phyloP scores from a whole-genome alignment of 352 stramenopile genomes.

The Phytophthora chlamydospora region DNA sequence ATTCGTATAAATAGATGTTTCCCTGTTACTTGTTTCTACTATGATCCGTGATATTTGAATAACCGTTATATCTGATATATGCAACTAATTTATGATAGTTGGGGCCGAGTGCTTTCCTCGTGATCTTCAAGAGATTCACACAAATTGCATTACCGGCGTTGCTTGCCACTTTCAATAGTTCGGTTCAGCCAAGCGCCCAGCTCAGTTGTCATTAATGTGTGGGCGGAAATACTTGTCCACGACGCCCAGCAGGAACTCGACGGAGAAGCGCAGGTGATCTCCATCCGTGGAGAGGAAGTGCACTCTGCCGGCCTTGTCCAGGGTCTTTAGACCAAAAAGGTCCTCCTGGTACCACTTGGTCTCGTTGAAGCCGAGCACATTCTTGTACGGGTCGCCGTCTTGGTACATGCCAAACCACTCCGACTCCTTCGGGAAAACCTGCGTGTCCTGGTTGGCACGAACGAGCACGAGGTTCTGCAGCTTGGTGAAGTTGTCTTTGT shows the following conservation, averaged over 20 bases:
- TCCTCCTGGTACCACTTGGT: constrained; percentile 93
- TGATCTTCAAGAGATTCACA: not conserved
- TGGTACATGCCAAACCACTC: constrained; percentile 89
- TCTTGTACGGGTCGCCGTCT: constrained; percentile 71
- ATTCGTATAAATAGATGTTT: no score
- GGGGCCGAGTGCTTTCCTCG: no score
- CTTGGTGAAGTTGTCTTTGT: constrained; percentile 89
- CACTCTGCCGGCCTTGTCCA: constrained; percentile 88
- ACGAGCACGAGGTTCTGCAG: constrained; percentile 91
- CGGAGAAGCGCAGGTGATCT: constrained; percentile 92
- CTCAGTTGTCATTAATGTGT: constrained; percentile 19
- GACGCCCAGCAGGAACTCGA: constrained; percentile 81
- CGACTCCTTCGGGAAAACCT: constrained; percentile 89
- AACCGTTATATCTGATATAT: no score
- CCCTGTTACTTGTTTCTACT: no score
- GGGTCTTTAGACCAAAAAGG: constrained; percentile 91
- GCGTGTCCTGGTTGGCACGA: constrained; percentile 88
- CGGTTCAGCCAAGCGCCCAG: not conserved
- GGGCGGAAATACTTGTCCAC: constrained; percentile 81
- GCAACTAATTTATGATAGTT: no score
- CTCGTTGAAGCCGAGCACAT: constrained; percentile 89
- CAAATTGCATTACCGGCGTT: not conserved
- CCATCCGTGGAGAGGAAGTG: constrained; percentile 89
- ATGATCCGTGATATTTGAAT: no score
- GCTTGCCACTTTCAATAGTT: constrained; percentile 5